Base-by-base conservation (phyloP, 352 stramenopile genomes). In the Phytopythium mirpurense region DNA sequence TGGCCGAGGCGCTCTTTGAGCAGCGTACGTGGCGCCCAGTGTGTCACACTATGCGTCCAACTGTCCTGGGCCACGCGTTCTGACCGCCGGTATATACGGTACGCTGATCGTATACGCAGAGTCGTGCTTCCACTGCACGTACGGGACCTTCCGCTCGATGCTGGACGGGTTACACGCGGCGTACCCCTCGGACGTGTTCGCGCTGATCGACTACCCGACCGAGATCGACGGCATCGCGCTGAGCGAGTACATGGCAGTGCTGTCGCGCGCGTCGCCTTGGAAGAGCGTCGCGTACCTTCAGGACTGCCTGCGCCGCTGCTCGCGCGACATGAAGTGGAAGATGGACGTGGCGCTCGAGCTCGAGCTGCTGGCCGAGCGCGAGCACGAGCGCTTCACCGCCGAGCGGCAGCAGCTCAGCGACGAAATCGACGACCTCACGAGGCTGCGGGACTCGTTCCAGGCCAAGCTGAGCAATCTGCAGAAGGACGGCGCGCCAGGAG, bases 281-380 rank as follows among this genome's bases (percentile, higher is more conserved):
- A 76, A 74, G 11, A 94, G 84, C 63, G 65, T 94, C 34, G 82
- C 91, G 29, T 90, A 89, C 53, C 66, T 94, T 29, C 89, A 89
- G 40, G 76, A 90, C 49, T 89, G 74, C 60, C 51, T 94, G 49
- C 66, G 76, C 14, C 72, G 71, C 16, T 89, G 82, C 35, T 92
- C 80, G 16, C 72, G 84, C 6, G 84, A 92, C 57, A 66, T 93
- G 50, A 77, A 76, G 47, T 94, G 84, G 84, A 94, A 94, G 41
- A 72, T 65, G 34, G 74, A 88, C 31, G 72, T 94, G 6, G 66
- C 74, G 7, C 55, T 56, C 0, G 84, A 94, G 55, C 56, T 94
- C 38, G 82, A 94, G 46, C 41, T 79, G 32, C 70, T 94, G 42
- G 82, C 84, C 3, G 65, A 79, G 29, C 70, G 83, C 51, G 84